These are phyloP conservation scores for Eucalyptus erythrocorys DNA, from an alignment of 345 rosid genomes.

Conservation along the genomic window DNA sequence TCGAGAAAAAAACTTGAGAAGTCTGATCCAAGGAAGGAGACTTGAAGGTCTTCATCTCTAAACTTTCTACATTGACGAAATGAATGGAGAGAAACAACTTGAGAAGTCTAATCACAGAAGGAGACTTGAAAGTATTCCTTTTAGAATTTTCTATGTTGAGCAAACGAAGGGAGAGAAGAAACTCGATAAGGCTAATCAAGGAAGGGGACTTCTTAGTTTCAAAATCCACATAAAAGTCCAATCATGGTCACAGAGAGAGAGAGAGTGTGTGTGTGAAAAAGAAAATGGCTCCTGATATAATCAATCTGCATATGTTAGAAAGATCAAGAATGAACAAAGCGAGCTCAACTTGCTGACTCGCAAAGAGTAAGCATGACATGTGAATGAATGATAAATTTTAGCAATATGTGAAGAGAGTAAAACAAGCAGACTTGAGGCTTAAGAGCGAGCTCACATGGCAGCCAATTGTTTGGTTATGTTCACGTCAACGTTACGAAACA, in stretches of 20 bases:
- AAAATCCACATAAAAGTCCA: neutral
- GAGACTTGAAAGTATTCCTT: no score
- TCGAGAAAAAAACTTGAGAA: no score
- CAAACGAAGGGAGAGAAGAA: fast-evolving
- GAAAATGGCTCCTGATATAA: neutral
- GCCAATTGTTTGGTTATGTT: neutral
- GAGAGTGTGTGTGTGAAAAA: fast-evolving
- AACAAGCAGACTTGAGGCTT: neutral
- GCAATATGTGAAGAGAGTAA: neutral
- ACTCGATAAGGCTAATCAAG: no score
- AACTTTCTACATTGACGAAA: no score
- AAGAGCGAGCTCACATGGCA: neutral
- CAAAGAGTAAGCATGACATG: neutral
- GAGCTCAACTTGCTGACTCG: neutral
- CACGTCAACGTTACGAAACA: neutral
- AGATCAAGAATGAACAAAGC: neutral
- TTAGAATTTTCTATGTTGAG: no score
- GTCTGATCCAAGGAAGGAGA: no score
- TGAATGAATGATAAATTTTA: neutral
- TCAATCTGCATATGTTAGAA: neutral
- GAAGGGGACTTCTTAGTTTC: no score
- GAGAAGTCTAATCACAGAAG: no score
- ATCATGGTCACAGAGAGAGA: neutral
- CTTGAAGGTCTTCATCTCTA: no score
- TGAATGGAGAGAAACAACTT: no score